Percentiles rank a stretch among this genome's conserved stretches.
These are phyloP conservation scores for Lichtheimia ramosa DNA, from an alignment of 371 early-diverging fungal genomes.

Conservation along the genomic window DNA sequence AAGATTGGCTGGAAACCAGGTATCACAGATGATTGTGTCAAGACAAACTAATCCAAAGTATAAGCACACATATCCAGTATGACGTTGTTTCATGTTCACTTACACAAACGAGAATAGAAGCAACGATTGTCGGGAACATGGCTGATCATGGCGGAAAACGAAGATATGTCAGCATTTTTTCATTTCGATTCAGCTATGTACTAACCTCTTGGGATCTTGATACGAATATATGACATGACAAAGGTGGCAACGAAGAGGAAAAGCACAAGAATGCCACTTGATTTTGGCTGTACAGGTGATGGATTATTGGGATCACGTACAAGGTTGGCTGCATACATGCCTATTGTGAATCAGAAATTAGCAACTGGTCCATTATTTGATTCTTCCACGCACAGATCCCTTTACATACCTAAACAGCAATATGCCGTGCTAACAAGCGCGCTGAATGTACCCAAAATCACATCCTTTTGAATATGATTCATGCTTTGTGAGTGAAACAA, in stretches of 20 bases:
- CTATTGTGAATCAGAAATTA: slow-evolving; percentile 10
- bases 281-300: slow-evolving; percentile 32
- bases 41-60: slow-evolving; percentile 23
- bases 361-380: neutral
- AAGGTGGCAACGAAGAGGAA: slow-evolving; percentile 43
- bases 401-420: slow-evolving; percentile 27
- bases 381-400: neutral
- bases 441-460: slow-evolving; percentile 28
- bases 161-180: too few relatives aligned
- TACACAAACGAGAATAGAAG: slow-evolving; percentile 36
- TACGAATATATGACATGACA: slow-evolving; percentile 28
- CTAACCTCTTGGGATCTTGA: slow-evolving; percentile 34
- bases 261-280: slow-evolving; percentile 33
- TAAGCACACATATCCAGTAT: neutral
- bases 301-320: slow-evolving; percentile 25
- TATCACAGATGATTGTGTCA: slow-evolving; percentile 26
- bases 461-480: slow-evolving; percentile 18
- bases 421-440: slow-evolving; percentile 25
- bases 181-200: neutral
- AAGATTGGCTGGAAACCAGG: slow-evolving; percentile 4
- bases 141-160: slow-evolving; percentile 16
- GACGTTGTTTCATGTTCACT: slow-evolving; percentile 9
- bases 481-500: neutral
- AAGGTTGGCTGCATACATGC: slow-evolving; percentile 31
- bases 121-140: slow-evolving; percentile 38